phyloP scores from a whole-genome alignment of 306 rosid species.

The Malus domestica region DNA sequence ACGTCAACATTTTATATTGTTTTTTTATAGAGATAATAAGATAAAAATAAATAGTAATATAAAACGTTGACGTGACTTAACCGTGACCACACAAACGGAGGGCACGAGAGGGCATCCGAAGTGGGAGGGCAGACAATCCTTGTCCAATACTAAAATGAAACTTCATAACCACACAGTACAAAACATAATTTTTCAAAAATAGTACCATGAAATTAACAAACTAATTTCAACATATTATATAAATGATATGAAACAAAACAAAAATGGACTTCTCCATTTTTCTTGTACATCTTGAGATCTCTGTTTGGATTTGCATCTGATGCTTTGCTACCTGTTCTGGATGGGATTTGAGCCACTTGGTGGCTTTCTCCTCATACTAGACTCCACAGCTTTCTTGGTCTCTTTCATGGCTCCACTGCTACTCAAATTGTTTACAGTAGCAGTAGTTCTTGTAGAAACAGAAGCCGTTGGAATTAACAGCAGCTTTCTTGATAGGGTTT shows the following conservation, averaged over 20 bases:
- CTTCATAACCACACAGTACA: background rate
- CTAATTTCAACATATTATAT: background rate
- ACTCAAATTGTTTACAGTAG: background rate
- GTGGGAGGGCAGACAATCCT: no score
- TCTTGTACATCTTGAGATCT: background rate
- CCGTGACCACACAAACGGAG: no score
- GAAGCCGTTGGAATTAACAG: constrained; percentile 26
- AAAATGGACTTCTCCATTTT: no score
- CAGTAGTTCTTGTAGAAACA: constrained; percentile 1
- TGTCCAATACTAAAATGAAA: background rate
- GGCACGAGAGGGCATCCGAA: no score
- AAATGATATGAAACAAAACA: background rate
- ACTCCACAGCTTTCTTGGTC: constrained; percentile 28
- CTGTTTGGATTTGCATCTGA: background rate
- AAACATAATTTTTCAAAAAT: background rate
- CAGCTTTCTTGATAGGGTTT: constrained; percentile 40
- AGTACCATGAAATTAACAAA: background rate
- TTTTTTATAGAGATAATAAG: no score
- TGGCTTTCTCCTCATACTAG: constrained; percentile 21
- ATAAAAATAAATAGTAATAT: no score
- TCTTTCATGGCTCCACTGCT: constrained; percentile 3
- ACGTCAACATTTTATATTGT: no score
- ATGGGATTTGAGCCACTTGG: constrained; percentile 22
- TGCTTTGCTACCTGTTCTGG: constrained; percentile 18
- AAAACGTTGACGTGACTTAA: no score